A percentile compares a stretch with the other conserved stretches of the same genome.
These are phyloP conservation scores for Euphorbia pulcherrima DNA, from an alignment of 345 rosid species.

Conservation along the genomic window DNA sequence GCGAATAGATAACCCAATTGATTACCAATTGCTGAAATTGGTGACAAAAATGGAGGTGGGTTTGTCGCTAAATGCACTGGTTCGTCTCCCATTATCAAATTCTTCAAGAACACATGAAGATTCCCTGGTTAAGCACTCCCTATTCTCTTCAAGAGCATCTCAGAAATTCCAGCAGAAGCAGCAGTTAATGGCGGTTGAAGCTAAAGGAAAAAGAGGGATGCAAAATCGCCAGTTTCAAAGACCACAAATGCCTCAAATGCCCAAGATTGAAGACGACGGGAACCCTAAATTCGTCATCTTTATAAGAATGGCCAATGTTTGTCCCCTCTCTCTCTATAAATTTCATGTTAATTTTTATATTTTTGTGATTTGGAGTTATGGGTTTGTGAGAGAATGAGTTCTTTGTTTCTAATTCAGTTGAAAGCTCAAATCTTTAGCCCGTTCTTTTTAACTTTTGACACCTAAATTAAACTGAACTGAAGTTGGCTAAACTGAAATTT, in stretches of 20 bases:
- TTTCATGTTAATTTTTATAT: not conserved
- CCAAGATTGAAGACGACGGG: conserved; percentile 94
- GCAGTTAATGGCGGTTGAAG: conserved; percentile 48
- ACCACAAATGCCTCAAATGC: conserved; percentile 61
- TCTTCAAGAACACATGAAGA: conserved; percentile 47
- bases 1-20: not conserved
- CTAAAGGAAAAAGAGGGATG: conserved; percentile 88
- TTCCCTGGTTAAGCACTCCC: conserved; percentile 48
- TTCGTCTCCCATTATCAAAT: conserved; percentile 57
- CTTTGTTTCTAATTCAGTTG: not conserved
- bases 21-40: not conserved
- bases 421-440: not conserved
- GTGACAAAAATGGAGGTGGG: conserved; percentile 50
- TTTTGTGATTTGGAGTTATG: not conserved
- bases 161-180: conserved; percentile 21
- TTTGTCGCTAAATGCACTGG: conserved; percentile 64
- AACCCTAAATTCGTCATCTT: conserved; percentile 85
- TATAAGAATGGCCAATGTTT: conserved; percentile 81
- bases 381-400: not conserved
- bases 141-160: conserved; percentile 42
- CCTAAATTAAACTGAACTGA: too few relatives aligned
- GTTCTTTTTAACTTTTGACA: too few relatives aligned
- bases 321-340: conserved; percentile 25
- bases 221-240: conserved; percentile 71
- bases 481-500: too few relatives aligned